Conservation (phyloP, 495 filamentous ascomycete species). For the Penicillium longicatenatum region DNA sequence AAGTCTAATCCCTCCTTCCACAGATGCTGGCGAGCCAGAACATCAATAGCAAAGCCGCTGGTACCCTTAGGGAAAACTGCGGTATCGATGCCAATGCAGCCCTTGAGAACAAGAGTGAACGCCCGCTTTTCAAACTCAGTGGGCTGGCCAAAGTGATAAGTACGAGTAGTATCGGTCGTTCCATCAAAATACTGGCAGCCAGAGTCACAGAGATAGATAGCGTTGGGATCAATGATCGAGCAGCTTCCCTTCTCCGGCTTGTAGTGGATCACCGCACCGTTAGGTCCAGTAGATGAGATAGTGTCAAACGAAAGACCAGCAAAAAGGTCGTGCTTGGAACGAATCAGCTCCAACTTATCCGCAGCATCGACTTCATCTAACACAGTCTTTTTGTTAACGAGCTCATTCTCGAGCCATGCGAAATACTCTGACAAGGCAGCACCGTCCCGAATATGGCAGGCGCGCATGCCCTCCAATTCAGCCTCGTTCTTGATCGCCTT, state of each 20-base stretch:
- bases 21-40: slow-evolving; percentile 84
- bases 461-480: slow-evolving; percentile 90
- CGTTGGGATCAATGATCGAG: slow-evolving; percentile 79
- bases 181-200: slow-evolving; percentile 95
- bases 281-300: slow-evolving; percentile 92
- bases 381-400: slow-evolving; percentile 68
- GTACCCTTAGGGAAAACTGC: slow-evolving; percentile 94
- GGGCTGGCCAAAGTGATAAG: slow-evolving; percentile 87
- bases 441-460: slow-evolving; percentile 92
- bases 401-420: slow-evolving; percentile 92
- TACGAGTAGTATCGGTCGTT: slow-evolving; percentile 95
- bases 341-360: slow-evolving; percentile 83
- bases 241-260: slow-evolving; percentile 85
- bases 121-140: slow-evolving; percentile 84
- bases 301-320: slow-evolving; percentile 94
- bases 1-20: slow-evolving; percentile 95
- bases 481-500: slow-evolving; percentile 97
- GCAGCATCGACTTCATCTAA: slow-evolving; percentile 90
- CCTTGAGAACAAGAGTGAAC: slow-evolving; percentile 95
- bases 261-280: slow-evolving; percentile 98
- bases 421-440: slow-evolving; percentile 92
- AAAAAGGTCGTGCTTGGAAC: slow-evolving; percentile 79
- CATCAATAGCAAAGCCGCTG: slow-evolving; percentile 88
- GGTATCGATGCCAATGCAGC: slow-evolving; percentile 87
- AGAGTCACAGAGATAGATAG: slow-evolving; percentile 95